Base-by-base conservation (phyloP, 257 asterid genomes). In the Penstemon davidsonii region DNA sequence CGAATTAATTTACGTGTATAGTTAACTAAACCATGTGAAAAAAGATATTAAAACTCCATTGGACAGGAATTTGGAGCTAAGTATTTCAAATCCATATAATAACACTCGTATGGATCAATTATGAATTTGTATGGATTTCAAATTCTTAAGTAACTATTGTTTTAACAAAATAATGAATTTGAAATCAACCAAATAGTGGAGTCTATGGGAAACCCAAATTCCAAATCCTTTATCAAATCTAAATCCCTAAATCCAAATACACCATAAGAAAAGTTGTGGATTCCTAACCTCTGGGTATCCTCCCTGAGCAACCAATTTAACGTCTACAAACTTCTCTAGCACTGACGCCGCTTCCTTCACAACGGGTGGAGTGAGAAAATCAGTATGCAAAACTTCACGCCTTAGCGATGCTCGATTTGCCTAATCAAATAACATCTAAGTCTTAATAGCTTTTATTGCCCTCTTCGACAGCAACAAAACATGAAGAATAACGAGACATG, bases 251-350 rank as follows among this genome's bases (percentile, higher is more conserved):
- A 38, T 38, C 12, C n/a, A 39, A 56, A 67, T 18, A 15, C 18
- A 57, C 66, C 56, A 49, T 54, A 4, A 63, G 51, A 64, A 7
- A 53, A 5, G 12, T 42, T 40, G 43, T 10, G 41, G 59, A 61
- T 43, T 73, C 50, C 79, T 73, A 62, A 90, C 99, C 97, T 94
- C 91, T 8, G 96, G 99, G 71, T 91, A 91, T 80, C 99, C 99
- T 76, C 99, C 97, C 76, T 77, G 91, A 47, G 87, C 85, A 67
- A 91, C 82, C 63, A 72, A 38, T 75, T 87, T 91, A 68, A 94
- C 64, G 51, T 87, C 91, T n/a, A 81, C 77, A 36, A 94, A 72
- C 74, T 84, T 86, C 52, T 76, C 82, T 40, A 91, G 77, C 36
- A 83, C 87, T 39, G 58, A 67, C 91, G 80, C 81, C 3, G 96